These are phyloP conservation scores for Phytophthora pluvialis DNA, from an alignment of 352 stramenopile species.

Conservation along the genomic window DNA sequence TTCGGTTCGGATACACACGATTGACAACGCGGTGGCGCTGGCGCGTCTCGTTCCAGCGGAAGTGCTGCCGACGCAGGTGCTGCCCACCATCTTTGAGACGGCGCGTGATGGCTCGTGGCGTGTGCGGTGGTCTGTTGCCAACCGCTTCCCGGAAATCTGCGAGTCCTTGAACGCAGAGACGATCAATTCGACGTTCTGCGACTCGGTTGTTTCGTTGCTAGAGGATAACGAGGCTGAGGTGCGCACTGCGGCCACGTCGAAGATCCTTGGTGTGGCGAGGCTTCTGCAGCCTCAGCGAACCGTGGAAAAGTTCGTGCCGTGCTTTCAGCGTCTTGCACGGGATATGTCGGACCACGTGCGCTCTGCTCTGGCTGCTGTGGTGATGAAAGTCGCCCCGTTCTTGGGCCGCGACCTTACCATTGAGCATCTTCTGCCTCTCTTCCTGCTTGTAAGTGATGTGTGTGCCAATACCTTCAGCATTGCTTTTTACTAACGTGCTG, in stretches of 20 bases:
- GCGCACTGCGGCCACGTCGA: conserved; percentile 94
- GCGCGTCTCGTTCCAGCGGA: conserved; percentile 84
- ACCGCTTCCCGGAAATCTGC: conserved; percentile 95
- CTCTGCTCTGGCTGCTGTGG: conserved; percentile 93
- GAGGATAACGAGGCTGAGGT: conserved; percentile 98
- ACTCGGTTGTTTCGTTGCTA: conserved; percentile 94
- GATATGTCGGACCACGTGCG: conserved; percentile 98
- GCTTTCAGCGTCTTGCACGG: conserved; percentile 94
- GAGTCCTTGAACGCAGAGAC: conserved; percentile 81
- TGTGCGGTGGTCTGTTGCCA: conserved; percentile 97
- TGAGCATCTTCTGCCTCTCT: conserved; percentile 94
- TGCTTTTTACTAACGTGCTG: conserved; percentile 5
- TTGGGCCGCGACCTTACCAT: conserved; percentile 94
- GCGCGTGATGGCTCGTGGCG: conserved; percentile 98
- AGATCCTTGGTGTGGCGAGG: conserved; percentile 66
- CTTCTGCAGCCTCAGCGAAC: conserved; percentile 71
- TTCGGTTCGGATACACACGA: conserved; percentile 97
- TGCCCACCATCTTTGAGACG: conserved; percentile 92
- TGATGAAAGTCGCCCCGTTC: conserved; percentile 96
- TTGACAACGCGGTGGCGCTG: conserved; percentile 97
- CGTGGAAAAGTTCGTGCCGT: conserved; percentile 80
- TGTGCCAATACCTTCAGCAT: background rate
- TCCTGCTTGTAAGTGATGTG: conserved; percentile 80
- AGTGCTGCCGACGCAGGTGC: conserved; percentile 78
- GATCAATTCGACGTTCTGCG: conserved; percentile 75